phyloP scores from a whole-genome alignment of 2,329 filamentous ascomycete genomes.

The Arthrinium puccinioides region DNA sequence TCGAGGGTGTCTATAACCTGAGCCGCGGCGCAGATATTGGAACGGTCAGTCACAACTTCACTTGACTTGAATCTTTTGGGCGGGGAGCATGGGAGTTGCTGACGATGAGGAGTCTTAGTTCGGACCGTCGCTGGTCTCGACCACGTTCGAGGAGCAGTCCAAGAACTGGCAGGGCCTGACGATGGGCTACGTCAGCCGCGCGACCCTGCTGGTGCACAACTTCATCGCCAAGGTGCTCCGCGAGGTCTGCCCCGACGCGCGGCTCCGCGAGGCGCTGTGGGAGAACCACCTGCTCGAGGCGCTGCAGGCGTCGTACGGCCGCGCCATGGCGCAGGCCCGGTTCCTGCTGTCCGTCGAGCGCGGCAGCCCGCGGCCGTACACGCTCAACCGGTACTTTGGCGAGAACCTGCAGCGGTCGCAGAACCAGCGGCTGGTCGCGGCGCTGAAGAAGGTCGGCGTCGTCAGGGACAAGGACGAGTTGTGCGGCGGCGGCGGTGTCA shows the following conservation, averaged over 20 bases:
- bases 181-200: conserved; percentile 33
- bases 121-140: conserved; percentile 21
- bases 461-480: too few relatives aligned
- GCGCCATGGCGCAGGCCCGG: conserved; percentile 32
- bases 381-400: conserved; percentile 44
- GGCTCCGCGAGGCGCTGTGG: conserved; percentile 30
- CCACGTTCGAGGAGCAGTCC: conserved; percentile 40
- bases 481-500: too few relatives aligned
- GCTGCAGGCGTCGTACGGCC: conserved; percentile 32
- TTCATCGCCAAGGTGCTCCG: conserved; percentile 35
- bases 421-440: conserved; percentile 11
- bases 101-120: conserved; percentile 10
- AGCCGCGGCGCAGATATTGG: conserved; percentile 36
- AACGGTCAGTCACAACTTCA: conserved; percentile 18
- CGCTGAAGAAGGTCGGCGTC: conserved; percentile 9
- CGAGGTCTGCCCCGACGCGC: conserved; percentile 31
- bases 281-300: conserved; percentile 31
- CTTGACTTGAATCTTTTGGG: neutral
- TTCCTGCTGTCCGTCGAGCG: conserved; percentile 44
- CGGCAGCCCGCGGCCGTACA: conserved; percentile 28
- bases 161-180: conserved; percentile 38
- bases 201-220: conserved; percentile 33
- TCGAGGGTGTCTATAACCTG: conserved; percentile 30
- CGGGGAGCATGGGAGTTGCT: neutral
- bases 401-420: conserved; percentile 20